Conservation (phyloP, 352 stramenopile species). For the Phytopythium ostracodes region DNA sequence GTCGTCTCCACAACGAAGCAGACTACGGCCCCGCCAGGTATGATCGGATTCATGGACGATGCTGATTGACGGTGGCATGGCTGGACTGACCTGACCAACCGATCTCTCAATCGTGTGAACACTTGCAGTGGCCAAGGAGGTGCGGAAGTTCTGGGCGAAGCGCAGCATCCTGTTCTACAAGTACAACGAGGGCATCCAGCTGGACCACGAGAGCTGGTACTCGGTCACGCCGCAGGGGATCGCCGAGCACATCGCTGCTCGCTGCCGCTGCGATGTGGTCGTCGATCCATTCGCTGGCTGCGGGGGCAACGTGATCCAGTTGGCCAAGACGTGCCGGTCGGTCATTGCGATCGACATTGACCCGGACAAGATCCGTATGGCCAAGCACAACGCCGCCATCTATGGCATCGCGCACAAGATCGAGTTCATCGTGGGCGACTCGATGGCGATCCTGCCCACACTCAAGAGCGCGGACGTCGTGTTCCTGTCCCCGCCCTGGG, state of each 20-base stretch:
- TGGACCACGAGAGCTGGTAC: constrained; percentile 94
- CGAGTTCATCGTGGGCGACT: constrained; percentile 90
- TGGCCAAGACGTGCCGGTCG: constrained; percentile 82
- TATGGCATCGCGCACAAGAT: constrained; percentile 90
- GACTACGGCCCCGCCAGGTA: constrained; percentile 28
- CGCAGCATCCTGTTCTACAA: constrained; percentile 85
- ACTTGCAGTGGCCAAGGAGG: constrained; percentile 29
- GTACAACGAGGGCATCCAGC: constrained; percentile 88
- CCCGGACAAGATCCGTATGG: constrained; percentile 85
- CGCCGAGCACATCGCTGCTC: constrained; percentile 80
- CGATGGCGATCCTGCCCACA: constrained; percentile 67
- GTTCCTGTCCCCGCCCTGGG: constrained; percentile 92
- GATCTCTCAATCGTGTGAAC: no score
- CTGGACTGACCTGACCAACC: no score
- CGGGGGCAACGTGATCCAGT: constrained; percentile 92
- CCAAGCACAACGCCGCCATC: constrained; percentile 87
- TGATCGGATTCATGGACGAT: neutral
- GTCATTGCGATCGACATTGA: constrained; percentile 94
- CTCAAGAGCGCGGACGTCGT: constrained; percentile 78
- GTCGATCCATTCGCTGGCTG: constrained; percentile 92
- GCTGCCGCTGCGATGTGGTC: constrained; percentile 76
- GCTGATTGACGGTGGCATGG: no score
- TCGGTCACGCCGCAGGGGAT: constrained; percentile 91
- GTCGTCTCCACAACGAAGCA: constrained; percentile 7
- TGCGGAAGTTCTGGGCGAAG: constrained; percentile 91